Conservation (phyloP, 371 early-diverging fungal genomes). For the Mortierella sp. region DNA sequence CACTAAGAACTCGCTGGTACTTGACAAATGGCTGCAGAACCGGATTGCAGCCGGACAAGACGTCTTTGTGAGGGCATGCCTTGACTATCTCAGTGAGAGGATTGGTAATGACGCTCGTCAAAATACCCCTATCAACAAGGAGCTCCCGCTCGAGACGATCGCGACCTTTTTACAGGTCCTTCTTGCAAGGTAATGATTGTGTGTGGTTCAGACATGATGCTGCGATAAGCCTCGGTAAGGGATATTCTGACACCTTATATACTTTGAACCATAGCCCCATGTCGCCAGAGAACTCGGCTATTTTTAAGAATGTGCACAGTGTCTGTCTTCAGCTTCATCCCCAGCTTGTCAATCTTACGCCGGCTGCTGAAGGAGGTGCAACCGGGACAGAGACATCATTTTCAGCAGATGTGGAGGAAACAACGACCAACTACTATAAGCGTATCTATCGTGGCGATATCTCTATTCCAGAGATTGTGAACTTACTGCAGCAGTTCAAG, state of each 20-base stretch:
- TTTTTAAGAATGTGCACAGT: conserved; percentile 69
- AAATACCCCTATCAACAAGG: conserved; percentile 19
- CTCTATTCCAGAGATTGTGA: conserved; percentile 78
- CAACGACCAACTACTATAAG: conserved; percentile 82
- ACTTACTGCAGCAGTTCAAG: conserved; percentile 74
- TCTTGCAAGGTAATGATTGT: conserved; percentile 61
- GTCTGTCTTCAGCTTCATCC: conserved; percentile 72
- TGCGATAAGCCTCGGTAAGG: not conserved
- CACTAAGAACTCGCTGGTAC: conserved; percentile 80
- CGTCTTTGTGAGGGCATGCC: conserved; percentile 74
- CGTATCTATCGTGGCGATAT: conserved; percentile 82
- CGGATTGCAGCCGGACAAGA: conserved; percentile 74
- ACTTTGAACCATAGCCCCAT: conserved; percentile 57
- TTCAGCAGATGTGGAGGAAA: conserved; percentile 77
- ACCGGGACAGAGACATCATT: conserved; percentile 51
- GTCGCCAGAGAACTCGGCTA: conserved; percentile 68
- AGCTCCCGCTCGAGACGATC: conserved; percentile 74
- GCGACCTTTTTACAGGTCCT: conserved; percentile 77
- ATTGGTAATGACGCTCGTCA: conserved; percentile 58
- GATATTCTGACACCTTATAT: not conserved
- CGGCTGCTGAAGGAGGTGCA: conserved; percentile 41
- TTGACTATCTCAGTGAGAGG: conserved; percentile 84
- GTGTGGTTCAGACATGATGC: not conserved
- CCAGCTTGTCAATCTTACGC: conserved; percentile 59
- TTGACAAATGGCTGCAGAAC: conserved; percentile 91